Evolutionary conservation across 129 eudicot genomes (phyloP), one percentile per base, ranked within the genome.

Genomic region (Saposhnikovia divaricata): DNA sequence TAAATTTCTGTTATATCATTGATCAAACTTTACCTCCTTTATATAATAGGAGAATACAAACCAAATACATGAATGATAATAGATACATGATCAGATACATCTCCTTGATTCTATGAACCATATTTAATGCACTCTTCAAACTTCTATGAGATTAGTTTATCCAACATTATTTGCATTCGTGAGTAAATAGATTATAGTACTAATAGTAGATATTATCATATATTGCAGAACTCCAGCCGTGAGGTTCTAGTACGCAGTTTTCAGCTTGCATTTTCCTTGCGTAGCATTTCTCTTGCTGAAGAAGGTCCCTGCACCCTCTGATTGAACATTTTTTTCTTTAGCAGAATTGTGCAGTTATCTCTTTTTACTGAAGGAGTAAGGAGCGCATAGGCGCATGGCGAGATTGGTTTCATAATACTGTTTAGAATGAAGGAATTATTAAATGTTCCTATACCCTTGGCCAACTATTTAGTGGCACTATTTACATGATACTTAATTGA

Each of bases 251-350:
- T 96, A 74, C 89, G 91, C 75, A 87, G 97, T 90, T 96, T 92
- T 82, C 98, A 92, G 90, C 88, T 96, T 48, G 98, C 99, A 61
- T 96, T 96, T 91, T 90, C 99, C 9, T 81, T 96, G 77, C 85
- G 91, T 75, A 61, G 79, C 77, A 72, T 90, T 88, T 87, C 98
- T 85, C 87, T 92, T 78, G 82, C 89, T 70, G 89, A 89, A 85
- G 93, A 87, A 92, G 99, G 99, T 96, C 84, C 28, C 83, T 79
- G 74, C 78, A 77, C 75, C 69, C n/a, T 80, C 53, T 72, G 34
- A 50, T 19, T 78, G 70, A 42, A 50, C 38, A 37, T 75, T 10
- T 44, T 46, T 3, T 21, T 73, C 44, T 74, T 23, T 6, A 27
- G 27, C 47, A 43, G 9, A 78, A 44, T 44, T n/a, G 31, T 42